phyloP scores from a whole-genome alignment of 2,329 filamentous ascomycete genomes.

The Colletotrichum echinochloae region DNA sequence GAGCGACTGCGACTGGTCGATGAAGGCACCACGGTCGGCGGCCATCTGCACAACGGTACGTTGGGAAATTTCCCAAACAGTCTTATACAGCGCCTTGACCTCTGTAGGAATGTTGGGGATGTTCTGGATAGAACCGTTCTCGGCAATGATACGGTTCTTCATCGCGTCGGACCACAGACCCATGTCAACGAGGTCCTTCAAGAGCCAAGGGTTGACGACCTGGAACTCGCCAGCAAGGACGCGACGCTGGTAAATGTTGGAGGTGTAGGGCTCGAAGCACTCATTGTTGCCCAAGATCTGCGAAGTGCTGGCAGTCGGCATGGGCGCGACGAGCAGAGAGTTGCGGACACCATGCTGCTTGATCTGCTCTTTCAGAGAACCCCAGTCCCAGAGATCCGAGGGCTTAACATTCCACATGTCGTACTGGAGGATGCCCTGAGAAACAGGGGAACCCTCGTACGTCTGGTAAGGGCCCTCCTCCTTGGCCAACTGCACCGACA shows the following conservation, averaged over 20 bases:
- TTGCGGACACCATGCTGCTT: conserved; percentile 95
- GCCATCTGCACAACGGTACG: conserved; percentile 97
- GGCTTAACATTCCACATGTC: conserved; percentile 99
- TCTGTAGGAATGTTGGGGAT: conserved; percentile 97
- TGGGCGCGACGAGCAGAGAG: conserved; percentile 93
- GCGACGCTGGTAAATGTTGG: conserved; percentile 99
- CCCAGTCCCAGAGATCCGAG: conserved; percentile 97
- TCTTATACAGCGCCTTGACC: conserved; percentile 98
- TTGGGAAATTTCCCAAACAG: conserved; percentile 99
- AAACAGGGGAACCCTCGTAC: conserved; percentile 93
- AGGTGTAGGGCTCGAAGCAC: conserved; percentile 99
- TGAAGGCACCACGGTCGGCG: conserved; percentile 97
- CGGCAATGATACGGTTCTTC: conserved; percentile 99
- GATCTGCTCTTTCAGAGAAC: conserved; percentile 87
- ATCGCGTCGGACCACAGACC: conserved; percentile 99
- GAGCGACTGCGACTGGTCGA: conserved; percentile 98
- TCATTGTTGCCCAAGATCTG: conserved; percentile 99
- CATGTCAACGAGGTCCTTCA: conserved; percentile 98
- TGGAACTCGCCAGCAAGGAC: conserved; percentile 99
- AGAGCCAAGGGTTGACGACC: conserved; percentile 98
- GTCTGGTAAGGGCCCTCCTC: conserved; percentile 86
- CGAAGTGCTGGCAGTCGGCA: conserved; percentile 97
- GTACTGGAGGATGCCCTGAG: conserved; percentile 95
- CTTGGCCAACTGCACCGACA: conserved; percentile 88
- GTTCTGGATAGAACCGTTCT: conserved; percentile 95